Base-by-base conservation (phyloP, 2,329 filamentous ascomycete genomes). In the Fusarium sororula region DNA sequence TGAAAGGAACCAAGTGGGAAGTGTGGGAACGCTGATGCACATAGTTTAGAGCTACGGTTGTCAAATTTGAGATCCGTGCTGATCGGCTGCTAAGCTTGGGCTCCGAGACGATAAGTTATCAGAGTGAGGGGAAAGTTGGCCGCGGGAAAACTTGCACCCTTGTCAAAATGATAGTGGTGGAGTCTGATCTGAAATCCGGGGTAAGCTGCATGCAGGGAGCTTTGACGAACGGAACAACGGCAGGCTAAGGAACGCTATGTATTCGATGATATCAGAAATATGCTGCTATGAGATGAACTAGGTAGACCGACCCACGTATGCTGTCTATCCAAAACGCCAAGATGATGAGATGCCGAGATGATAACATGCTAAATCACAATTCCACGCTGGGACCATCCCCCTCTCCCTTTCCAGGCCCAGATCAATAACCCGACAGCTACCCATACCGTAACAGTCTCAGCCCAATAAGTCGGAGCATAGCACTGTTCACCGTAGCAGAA, bases 391-490 rank as follows among this genome's bases (percentile, higher is more conserved):
- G 87, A 88, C 95, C 95, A 98, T 0, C 94, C 93, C 28, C 88
- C 87, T 63, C 84, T 89, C 4, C 93, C 93, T 81, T 92, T 92
- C 95, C 95, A 98, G 12, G 95, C 95, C 87, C 90, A 92, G 22
- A 92, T 73, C 84, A 96, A 92, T 76, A 94, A 82, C 7, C 85
- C 86, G 78, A 93, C 91, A 0, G 94, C 95, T 42, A 94, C 75
- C 91, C 93, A 95, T 0, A 97, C 92, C 72, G 92, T 95, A 2
- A 89, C 83, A 1, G 93, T 91, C 88, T 98, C 94, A 2, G 93
- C 93, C 95, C 95, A 98, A 75, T 96, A 97, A 0, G 93, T 94
- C 0, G 86, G 80, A 17, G 91, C 91, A 83, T 98, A 98, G 84
- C 96, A 99, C 59, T 87, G 84, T 78, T 87, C 90, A 4, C 96